Base-by-base conservation (phyloP, 169 alveolate genomes). In the Plasmodium sp. region DNA sequence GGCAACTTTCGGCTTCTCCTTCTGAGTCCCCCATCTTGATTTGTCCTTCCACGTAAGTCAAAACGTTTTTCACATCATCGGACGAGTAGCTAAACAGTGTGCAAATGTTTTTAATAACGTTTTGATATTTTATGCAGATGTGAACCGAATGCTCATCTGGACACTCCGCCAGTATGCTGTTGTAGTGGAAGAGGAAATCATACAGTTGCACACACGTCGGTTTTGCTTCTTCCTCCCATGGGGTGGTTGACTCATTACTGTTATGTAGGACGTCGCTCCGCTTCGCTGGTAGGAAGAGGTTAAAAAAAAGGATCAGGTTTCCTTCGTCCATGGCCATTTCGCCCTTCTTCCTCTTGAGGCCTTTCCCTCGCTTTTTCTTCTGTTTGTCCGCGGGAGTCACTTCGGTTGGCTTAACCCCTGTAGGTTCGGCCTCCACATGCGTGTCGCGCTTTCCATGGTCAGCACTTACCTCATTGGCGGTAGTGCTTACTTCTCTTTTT, bases 61-160 rank as follows among this genome's bases (percentile, higher is more conserved):
- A 48, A 31, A 81, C 75, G n/a, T 81, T 14, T 3, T 22, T 48
- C 18, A 81, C 84, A 22, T 91, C 95, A 31, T 77, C 95, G 10
- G 27, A 18, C 14, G 54, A n/a, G n/a, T 43, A 80, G 74, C 51
- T 22, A n/a, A 91, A n/a, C 41, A 41, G 3, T 3, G 80, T 91
- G 27, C 31, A 67, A 43, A 80, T 91, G 5, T 31, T 43, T 71
- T 62, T 80, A 22, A 91, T 51, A 2, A 72, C 31, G 41, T 71
- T 43, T 5, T 81, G 83, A 71, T 18, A 91, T 18, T 91, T 91
- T 81, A 91, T 48, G 56, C 95, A 91, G 3, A 91, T 34, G 36
- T 36, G 74, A 5, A 91, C 80, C 14, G 83, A 31, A 16, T 91
- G 72, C 18, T 27, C 74, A 18, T 91, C 14, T 33, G 72, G 5